These are phyloP conservation scores for Barbarea vulgaris DNA, from an alignment of 345 rosid genomes.

Conservation along the genomic window DNA sequence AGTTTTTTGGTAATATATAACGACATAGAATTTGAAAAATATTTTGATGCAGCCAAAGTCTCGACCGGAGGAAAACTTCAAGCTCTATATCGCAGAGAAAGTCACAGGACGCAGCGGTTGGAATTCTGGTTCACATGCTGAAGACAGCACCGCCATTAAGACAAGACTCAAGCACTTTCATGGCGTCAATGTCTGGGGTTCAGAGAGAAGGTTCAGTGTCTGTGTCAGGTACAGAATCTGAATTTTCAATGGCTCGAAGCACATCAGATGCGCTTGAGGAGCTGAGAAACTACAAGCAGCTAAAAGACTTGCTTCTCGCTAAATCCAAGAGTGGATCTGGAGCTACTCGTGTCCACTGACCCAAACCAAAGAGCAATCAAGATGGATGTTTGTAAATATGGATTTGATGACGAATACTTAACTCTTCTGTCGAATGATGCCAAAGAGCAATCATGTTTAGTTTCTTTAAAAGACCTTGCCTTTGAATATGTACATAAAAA, in stretches of 20 bases:
- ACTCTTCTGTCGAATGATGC: not conserved
- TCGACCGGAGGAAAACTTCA: conserved; percentile 48
- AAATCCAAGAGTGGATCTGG: conserved; percentile 52
- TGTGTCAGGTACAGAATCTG: conserved; percentile 59
- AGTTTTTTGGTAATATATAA: not conserved
- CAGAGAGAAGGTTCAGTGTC: conserved; percentile 54
- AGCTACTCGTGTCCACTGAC: conserved; percentile 51
- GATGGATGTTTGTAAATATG: conserved; percentile 30
- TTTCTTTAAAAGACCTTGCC: conserved; percentile 18
- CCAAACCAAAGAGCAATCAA: conserved; percentile 13
- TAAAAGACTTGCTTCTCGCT: conserved; percentile 77
- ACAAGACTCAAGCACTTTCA: conserved; percentile 72
- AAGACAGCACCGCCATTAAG: conserved; percentile 78
- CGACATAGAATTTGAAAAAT: not conserved
- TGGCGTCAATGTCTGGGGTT: conserved; percentile 49
- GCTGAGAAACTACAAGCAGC: conserved; percentile 75
- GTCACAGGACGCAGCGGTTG: conserved; percentile 93
- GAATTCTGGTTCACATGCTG: conserved; percentile 78
- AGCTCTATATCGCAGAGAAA: conserved; percentile 53
- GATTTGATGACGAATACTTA: conserved; percentile 12
- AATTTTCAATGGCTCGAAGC: conserved; percentile 66
- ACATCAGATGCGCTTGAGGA: conserved; percentile 82
- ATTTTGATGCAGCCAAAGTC: conserved; percentile 46
- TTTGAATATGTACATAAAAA: conserved; percentile 9
- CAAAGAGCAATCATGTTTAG: conserved; percentile 19